Percentiles rank a stretch among this genome's conserved stretches.
These are phyloP conservation scores for Fusarium sp. DNA, from an alignment of 2,329 filamentous ascomycete genomes.

Conservation along the genomic window DNA sequence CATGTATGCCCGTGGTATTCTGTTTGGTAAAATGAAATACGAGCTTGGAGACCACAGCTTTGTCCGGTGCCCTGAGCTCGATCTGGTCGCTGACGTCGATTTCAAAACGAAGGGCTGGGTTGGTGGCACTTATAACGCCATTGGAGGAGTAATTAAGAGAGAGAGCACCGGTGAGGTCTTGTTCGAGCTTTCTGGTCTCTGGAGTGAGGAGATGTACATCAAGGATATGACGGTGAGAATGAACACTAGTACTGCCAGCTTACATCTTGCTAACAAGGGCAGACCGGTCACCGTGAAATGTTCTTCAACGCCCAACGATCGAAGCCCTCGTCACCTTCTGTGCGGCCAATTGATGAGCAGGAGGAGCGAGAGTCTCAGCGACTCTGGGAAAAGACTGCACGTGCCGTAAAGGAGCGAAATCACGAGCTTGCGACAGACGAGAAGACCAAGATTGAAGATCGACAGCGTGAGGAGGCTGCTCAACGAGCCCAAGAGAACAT, in stretches of 20 bases:
- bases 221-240: constrained; percentile 78
- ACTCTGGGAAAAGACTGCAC: constrained; percentile 84
- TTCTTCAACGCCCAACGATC: constrained; percentile 88
- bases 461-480: constrained; percentile 88
- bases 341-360: constrained; percentile 86
- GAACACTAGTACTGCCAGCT: neutral
- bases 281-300: constrained; percentile 90
- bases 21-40: constrained; percentile 99
- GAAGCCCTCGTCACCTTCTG: constrained; percentile 77
- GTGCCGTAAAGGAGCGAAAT: constrained; percentile 85
- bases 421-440: constrained; percentile 92
- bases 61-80: constrained; percentile 88
- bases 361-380: constrained; percentile 89
- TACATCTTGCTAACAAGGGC: constrained; percentile 6
- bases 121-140: constrained; percentile 94
- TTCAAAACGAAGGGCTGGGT: constrained; percentile 99
- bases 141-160: constrained; percentile 90
- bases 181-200: constrained; percentile 92
- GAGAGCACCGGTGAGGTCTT: constrained; percentile 86
- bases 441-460: constrained; percentile 95
- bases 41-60: constrained; percentile 97
- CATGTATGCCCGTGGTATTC: constrained; percentile 97
- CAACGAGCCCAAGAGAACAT: constrained; percentile 79
- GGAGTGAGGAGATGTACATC: constrained; percentile 95
- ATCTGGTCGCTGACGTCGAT: constrained; percentile 89